Percentiles rank a stretch among this genome's conserved stretches.
These are phyloP conservation scores for Colletotrichum tanaceti DNA, from an alignment of 2,329 filamentous ascomycete species.

Conservation along the genomic window DNA sequence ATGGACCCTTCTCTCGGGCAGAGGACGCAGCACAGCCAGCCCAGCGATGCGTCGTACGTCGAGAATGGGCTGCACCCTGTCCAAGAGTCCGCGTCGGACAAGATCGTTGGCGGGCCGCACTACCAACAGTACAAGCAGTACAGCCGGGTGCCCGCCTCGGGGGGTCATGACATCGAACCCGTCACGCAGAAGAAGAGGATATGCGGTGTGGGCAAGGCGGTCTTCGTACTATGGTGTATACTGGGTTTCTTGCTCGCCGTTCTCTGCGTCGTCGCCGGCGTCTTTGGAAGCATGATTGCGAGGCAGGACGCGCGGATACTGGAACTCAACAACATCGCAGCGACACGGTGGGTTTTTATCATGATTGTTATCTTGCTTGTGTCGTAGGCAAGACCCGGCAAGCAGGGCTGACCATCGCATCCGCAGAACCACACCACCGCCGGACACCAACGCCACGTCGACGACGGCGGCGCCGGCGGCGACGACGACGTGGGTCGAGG, in stretches of 20 bases:
- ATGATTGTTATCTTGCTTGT: too few species aligned
- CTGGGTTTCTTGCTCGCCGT: slow-evolving; percentile 14
- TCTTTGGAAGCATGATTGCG: slow-evolving; percentile 22
- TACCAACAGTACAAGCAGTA: slow-evolving; percentile 15
- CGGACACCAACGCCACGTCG: slow-evolving; percentile 14
- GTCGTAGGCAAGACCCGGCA: accelerated
- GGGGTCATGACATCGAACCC: not conserved
- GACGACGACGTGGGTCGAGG: slow-evolving; percentile 25
- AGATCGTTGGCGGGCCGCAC: slow-evolving; percentile 3
- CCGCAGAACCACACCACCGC: not conserved
- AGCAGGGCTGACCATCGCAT: not conserved
- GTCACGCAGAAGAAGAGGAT: slow-evolving; percentile 4
- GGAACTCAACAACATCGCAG: slow-evolving; percentile 1
- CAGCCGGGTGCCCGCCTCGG: not conserved
- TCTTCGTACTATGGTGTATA: slow-evolving; percentile 21
- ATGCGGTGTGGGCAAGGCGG: slow-evolving; percentile 9
- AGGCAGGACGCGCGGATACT: slow-evolving; percentile 22
- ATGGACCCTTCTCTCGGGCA: slow-evolving; percentile 15
- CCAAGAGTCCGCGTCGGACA: slow-evolving; percentile 5
- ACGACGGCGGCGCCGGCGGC: slow-evolving; percentile 12
- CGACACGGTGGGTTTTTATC: slow-evolving; percentile 7
- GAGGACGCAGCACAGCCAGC: not conserved
- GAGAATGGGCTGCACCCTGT: slow-evolving; percentile 31
- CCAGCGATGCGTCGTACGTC: slow-evolving; percentile 3
- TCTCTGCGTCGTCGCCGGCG: slow-evolving; percentile 6